Conservation (phyloP, 176 grass and related monocot species). For the Musa itinerans region DNA sequence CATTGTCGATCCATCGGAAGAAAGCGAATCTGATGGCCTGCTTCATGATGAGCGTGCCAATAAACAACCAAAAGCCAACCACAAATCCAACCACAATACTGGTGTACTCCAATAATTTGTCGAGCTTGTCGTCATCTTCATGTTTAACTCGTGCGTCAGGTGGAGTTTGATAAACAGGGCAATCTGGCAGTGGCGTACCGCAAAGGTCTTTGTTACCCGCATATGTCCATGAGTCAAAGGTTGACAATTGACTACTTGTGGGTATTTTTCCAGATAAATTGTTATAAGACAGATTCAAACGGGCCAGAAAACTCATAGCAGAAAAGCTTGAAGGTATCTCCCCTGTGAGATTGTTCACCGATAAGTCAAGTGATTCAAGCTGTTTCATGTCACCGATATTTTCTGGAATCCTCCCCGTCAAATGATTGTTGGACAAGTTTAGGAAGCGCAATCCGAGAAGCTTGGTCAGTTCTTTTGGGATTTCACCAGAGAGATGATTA, state of each 20-base stretch:
- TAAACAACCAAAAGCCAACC: no score
- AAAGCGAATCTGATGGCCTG: no score
- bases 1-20: no score
- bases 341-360: not conserved
- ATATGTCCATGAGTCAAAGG: not conserved
- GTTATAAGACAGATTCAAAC: constrained; percentile 13
- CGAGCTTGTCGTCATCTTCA: not conserved
- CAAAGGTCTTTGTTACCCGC: not conserved
- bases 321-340: constrained; percentile 3
- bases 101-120: not conserved
- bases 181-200: not conserved
- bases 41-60: no score
- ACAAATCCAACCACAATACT: no score
- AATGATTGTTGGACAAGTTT: not conserved
- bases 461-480: constrained; percentile 2
- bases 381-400: not conserved
- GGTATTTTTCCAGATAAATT: constrained; percentile 3
- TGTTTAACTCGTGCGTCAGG: not conserved
- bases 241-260: not conserved
- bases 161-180: not conserved
- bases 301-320: not conserved
- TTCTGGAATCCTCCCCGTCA: not conserved
- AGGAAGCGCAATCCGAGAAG: not conserved
- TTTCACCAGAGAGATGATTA: not conserved
- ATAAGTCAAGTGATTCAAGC: constrained; percentile 5